Percentiles rank a stretch among this genome's conserved stretches.
These are phyloP conservation scores for Piper longum DNA, from an alignment of 164 flowering plant genomes.

Conservation along the genomic window DNA sequence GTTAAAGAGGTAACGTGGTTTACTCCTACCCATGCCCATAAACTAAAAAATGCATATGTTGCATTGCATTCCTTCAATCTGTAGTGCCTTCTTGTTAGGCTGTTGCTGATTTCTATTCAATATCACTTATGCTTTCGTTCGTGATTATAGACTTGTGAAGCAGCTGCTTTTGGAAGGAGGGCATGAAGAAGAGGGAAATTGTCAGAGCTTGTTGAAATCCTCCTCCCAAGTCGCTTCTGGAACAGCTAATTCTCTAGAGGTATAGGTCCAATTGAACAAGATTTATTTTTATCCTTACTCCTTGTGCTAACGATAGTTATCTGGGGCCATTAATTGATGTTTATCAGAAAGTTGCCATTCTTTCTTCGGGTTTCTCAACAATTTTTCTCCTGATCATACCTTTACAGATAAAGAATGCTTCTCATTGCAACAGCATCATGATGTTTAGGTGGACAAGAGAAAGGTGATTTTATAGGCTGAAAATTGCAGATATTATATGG, in stretches of 20 bases:
- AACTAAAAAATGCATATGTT: neutral
- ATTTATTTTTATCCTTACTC: no score
- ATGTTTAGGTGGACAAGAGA: neutral
- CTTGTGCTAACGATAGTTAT: no score
- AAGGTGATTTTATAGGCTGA: neutral
- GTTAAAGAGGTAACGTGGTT: neutral
- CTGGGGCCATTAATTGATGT: no score
- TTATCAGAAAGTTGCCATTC: no score
- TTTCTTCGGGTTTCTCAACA: no score
- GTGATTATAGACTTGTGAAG: neutral
- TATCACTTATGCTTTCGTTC: neutral
- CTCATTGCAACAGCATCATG: neutral
- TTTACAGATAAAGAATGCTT: constrained; percentile 45
- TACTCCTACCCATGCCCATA: neutral
- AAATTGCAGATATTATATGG: neutral
- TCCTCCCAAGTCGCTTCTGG: neutral
- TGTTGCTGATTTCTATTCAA: neutral
- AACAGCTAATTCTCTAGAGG: neutral
- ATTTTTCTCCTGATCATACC: neutral
- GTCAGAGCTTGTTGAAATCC: neutral
- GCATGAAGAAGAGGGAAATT: neutral
- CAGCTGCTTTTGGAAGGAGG: neutral
- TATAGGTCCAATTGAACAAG: neutral
- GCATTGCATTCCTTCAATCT: neutral
- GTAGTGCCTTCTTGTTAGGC: neutral